Base-by-base conservation (phyloP, 805 yeast genomes). In the Candida ponderosae region DNA sequence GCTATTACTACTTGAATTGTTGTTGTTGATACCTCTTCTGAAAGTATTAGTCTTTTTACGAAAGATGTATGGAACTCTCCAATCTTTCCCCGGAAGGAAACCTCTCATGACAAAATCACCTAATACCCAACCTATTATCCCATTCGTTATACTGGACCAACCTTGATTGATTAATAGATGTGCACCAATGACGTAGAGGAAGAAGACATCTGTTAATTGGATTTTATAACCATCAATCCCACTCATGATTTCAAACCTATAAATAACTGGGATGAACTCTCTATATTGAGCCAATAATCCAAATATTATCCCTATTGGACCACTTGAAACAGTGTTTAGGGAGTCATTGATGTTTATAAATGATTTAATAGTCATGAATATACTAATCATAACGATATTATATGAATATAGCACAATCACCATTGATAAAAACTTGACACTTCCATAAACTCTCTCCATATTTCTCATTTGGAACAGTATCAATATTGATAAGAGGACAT, bases 261-360 rank as follows among this genome's bases (percentile, higher is more conserved):
- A 66, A 29, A 60, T 59, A 4, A 59, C 54, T 4, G 71, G 71
- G n/a, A 66, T 57, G 39, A 56, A 45, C 21, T 54, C 56, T 34
- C 57, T 53, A 40, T 62, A 65, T 27, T 59, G 56, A 10, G 56
- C 63, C 28, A 64, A 40, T 11, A 64, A 37, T 3, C 63, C 60
- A 41, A 62, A 60, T 5, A 65, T 19, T 3, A 62, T 35, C 3
- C 54, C 49, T 3, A 58, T 54, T 9, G 66, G 68, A 5, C 71
- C 69, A 1, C 48, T 35, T 4, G 47, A 21, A 1, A 45, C 31
- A 2, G 32, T 33, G 17, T 50, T 48, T 2, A 53, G 24, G 41
- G 42, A 37, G 5, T 33, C 17, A n/a, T n/a, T n/a, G n/a, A 40
- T 14, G 1, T 47, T 48, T 2, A 45, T 36, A 33, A 46, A 53